phyloP scores from a whole-genome alignment of 208 protist genomes.

The Crithidia thermophila region DNA sequence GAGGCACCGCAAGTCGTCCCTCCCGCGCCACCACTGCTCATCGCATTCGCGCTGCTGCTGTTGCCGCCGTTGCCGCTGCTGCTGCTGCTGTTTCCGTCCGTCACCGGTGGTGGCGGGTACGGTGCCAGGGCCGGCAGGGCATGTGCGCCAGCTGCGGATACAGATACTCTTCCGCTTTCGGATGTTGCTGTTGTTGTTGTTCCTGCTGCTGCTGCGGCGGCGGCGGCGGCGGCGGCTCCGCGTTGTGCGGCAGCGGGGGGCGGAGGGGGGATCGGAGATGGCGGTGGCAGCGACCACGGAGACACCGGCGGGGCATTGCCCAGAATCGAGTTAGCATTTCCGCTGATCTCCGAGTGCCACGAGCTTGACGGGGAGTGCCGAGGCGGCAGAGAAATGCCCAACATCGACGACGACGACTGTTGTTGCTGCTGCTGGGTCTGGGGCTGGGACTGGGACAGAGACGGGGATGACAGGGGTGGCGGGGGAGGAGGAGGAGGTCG shows the following conservation, averaged over 20 bases:
- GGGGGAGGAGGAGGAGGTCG: background rate
- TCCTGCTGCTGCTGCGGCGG: too few species aligned
- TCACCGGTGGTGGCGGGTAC: too few species aligned
- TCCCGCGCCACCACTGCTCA: background rate
- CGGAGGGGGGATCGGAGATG: slow-evolving; percentile 2
- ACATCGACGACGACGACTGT: background rate
- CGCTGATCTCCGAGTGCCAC: slow-evolving; percentile 7
- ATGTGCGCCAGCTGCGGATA: too few species aligned
- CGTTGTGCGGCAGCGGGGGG: slow-evolving; percentile 14
- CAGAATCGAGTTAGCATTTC: background rate
- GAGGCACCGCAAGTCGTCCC: background rate
- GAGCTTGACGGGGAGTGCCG: slow-evolving; percentile 1
- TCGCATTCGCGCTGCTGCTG: background rate
- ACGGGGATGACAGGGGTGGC: too few species aligned
- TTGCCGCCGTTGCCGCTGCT: too few species aligned
- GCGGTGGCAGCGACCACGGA: slow-evolving; percentile 14
- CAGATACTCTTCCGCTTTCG: too few species aligned
- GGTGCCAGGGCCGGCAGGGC: too few species aligned
- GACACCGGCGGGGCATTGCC: background rate
- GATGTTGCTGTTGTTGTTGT: too few species aligned
- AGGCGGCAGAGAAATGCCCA: background rate
- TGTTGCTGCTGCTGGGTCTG: slow-evolving; percentile 14
- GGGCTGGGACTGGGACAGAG: background rate
- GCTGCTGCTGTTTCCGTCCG: too few species aligned
- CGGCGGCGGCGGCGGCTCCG: slow-evolving; percentile 11